phyloP scores from a whole-genome alignment of 2,329 filamentous ascomycete species.

The Ophiocordyceps robertsii region DNA sequence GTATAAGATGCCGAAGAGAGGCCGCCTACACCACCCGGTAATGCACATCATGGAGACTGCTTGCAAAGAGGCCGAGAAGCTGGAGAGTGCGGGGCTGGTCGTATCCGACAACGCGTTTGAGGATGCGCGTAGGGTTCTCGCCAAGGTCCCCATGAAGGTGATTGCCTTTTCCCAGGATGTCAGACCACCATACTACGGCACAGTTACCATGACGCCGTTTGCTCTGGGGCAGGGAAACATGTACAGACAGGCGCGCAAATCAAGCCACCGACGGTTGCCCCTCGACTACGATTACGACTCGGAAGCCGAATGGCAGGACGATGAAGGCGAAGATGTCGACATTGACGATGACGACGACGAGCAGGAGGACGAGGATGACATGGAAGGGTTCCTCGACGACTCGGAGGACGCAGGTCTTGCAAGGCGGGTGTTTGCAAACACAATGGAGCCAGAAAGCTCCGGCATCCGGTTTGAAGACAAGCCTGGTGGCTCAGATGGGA shows the following conservation, averaged over 20 bases:
- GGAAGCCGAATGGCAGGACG: constrained; percentile 75
- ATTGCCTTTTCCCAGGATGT: constrained; percentile 51
- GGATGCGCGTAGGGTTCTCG: constrained; percentile 26
- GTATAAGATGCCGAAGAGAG: constrained; percentile 24
- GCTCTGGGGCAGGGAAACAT: constrained; percentile 32
- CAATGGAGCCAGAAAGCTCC: constrained; percentile 62
- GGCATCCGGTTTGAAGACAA: constrained; percentile 74
- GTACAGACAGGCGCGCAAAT: constrained; percentile 35
- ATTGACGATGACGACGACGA: constrained; percentile 57
- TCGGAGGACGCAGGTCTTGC: constrained; percentile 53
- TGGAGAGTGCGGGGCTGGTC: constrained; percentile 21
- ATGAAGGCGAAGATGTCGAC: constrained; percentile 55
- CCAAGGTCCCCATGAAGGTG: constrained; percentile 47
- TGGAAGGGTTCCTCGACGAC: constrained; percentile 84
- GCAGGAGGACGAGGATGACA: constrained; percentile 64
- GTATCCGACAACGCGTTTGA: constrained; percentile 16
- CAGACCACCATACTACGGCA: constrained; percentile 59
- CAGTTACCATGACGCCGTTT: constrained; percentile 47
- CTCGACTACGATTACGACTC: constrained; percentile 77
- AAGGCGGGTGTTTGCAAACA: constrained; percentile 47
- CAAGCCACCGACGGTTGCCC: constrained; percentile 42
- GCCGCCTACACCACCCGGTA: constrained; percentile 37
- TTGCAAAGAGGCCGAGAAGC: constrained; percentile 30
- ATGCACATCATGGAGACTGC: constrained; percentile 46
- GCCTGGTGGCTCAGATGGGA: constrained; percentile 31